Base-by-base conservation (phyloP, 2,329 filamentous ascomycete genomes). In the Aspergillus sp. region DNA sequence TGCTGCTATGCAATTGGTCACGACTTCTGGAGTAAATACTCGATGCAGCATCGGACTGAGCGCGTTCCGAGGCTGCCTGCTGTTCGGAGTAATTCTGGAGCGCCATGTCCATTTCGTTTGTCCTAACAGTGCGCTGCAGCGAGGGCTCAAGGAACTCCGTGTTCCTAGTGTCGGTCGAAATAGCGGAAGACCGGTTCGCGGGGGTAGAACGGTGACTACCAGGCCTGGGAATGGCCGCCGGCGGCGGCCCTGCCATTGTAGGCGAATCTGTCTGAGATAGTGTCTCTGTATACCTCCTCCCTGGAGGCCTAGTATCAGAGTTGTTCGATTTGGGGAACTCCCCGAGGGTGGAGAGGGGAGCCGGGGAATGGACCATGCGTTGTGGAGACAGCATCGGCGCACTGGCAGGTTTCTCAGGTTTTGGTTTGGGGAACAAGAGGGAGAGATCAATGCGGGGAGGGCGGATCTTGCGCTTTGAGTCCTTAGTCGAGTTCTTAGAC, bases 381-480 rank as follows among this genome's bases (percentile, higher is more conserved):
- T 71, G 67, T 13, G 70, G 70, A n/a, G 70, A 73, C 15, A 71
- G 56, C 23, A 71, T 61, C 25, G 66, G 67, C 17, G 57, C 54
- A 4, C 57, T 46, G 9, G 53, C 51, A 37, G 62, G 57, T 10
- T 30, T 30, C 25, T 53, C 51, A 35, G 62, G 37, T 37, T 62
- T 62, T 2, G 69, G 69, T 50, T 66, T 71, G 5, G 70, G 70
- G 49, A 72, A 72, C 13, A 73, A 56, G 13, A 68, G 59, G 27
- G 70, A 73, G 17, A 72, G 59, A 44, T 73, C 70, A 51, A 73
- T 68, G 48, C 65, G 60, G 9, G 64, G 61, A 32, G 70, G 68
- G 12, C 68, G 64, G 44, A 62, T 57, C 52, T 68, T 72, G 32
- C 63, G 57, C 49, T 67, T 68, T n/a, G 61, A 62, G n/a, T 66